A percentile compares a stretch with the other conserved stretches of the same genome.
Conservation (phyloP, 2,329 filamentous ascomycete species). For the Amauroascus verrucosus region DNA sequence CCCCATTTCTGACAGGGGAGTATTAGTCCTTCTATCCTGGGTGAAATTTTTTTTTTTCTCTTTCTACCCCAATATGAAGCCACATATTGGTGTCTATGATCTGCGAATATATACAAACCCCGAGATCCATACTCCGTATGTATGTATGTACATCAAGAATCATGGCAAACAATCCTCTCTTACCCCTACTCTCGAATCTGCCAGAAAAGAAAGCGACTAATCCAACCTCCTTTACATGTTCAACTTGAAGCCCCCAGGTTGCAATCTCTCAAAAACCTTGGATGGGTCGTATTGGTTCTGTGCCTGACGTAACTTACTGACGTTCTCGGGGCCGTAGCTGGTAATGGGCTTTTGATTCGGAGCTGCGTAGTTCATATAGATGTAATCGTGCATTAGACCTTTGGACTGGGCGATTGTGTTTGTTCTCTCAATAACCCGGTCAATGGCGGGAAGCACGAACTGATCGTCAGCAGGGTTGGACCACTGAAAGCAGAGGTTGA, state of each 20-base stretch:
- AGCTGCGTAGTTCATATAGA: slow-evolving; percentile 21
- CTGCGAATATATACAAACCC: background rate
- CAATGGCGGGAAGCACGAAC: slow-evolving; percentile 20
- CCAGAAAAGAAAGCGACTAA: background rate
- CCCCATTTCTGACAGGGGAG: background rate
- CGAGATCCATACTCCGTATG: background rate
- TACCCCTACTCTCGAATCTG: background rate
- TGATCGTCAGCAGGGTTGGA: slow-evolving; percentile 26
- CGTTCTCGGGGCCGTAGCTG: slow-evolving; percentile 18
- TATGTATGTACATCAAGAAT: background rate
- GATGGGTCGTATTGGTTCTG: slow-evolving; percentile 18
- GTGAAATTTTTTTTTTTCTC: background rate
- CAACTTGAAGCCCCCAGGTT: slow-evolving; percentile 38
- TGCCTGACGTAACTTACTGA: slow-evolving; percentile 17
- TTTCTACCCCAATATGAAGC: background rate
- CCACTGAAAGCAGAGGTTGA: slow-evolving; percentile 26
- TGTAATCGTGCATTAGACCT: slow-evolving; percentile 21
- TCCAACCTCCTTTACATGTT: slow-evolving; percentile 17
- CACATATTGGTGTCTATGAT: background rate
- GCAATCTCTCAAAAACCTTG: slow-evolving; percentile 24
- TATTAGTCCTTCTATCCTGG: background rate
- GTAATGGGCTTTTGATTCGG: slow-evolving; percentile 16
- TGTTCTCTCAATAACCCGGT: slow-evolving; percentile 23
- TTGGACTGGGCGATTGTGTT: slow-evolving; percentile 23
- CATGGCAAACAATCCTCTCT: background rate